Percentiles rank a stretch among this genome's conserved stretches.
phyloP scores from a whole-genome alignment of 805 yeast species.

The Candida ficus region DNA sequence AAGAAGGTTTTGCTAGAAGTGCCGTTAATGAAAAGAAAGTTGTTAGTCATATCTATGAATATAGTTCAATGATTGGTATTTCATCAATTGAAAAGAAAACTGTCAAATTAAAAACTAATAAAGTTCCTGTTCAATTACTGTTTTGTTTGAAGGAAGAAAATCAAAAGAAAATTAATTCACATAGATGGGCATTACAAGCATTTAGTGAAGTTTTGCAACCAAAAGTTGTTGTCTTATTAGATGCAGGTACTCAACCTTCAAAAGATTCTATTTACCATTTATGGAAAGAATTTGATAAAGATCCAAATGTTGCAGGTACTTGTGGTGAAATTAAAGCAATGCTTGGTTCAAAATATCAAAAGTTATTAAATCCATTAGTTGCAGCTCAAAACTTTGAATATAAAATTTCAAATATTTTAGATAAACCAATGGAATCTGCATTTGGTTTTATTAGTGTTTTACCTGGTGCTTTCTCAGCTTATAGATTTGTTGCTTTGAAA shows the following conservation, averaged over 20 bases:
- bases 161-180: constrained; percentile 87
- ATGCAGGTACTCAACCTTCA: constrained; percentile 93
- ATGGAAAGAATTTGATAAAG: constrained; percentile 78
- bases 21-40: constrained; percentile 80
- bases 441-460: constrained; percentile 93
- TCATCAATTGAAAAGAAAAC: constrained; percentile 55
- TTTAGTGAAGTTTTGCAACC: constrained; percentile 82
- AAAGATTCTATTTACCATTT: constrained; percentile 78
- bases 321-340: constrained; percentile 95
- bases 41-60: constrained; percentile 85
- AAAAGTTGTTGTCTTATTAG: constrained; percentile 74
- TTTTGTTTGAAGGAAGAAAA: constrained; percentile 90
- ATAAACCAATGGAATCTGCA: constrained; percentile 91
- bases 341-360: constrained; percentile 55
- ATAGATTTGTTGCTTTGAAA: constrained; percentile 74
- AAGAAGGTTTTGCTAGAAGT: constrained; percentile 93
- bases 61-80: constrained; percentile 87
- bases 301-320: constrained; percentile 88
- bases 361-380: constrained; percentile 76
- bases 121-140: constrained; percentile 79
- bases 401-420: constrained; percentile 89
- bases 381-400: constrained; percentile 98
- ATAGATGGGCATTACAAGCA: constrained; percentile 95
- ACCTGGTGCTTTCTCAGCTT: constrained; percentile 97
- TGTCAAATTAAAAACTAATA: constrained; percentile 63